Evolutionary conservation across 192 early-diverging fungal species (phyloP).

Genomic region (Backusella liffmaniae): DNA sequence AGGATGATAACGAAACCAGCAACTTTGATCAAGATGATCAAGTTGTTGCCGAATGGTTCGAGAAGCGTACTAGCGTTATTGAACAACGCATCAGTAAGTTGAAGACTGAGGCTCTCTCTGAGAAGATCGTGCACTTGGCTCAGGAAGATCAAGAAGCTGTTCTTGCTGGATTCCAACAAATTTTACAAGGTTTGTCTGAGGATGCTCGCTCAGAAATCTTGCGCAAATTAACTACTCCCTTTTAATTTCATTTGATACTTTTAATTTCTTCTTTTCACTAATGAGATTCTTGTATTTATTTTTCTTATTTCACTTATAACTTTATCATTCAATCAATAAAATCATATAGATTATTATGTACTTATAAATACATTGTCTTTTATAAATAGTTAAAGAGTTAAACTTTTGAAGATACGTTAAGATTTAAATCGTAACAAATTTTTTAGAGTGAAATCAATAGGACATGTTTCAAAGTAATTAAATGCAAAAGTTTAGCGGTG

Average conservation of each 20-base stretch:
- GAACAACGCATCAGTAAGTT: constrained; percentile 37
- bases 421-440: too few relatives aligned
- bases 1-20: constrained; percentile 47
- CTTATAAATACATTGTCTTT: background rate
- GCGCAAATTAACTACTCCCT: constrained; percentile 15
- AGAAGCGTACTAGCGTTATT: constrained; percentile 38
- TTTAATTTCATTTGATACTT: constrained; percentile 16
- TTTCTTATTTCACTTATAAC: background rate
- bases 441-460: too few relatives aligned
- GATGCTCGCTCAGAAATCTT: constrained; percentile 30
- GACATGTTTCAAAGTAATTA: background rate
- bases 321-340: constrained; percentile 3
- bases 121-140: constrained; percentile 26
- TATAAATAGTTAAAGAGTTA: too few relatives aligned
- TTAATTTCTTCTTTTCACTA: background rate
- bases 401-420: too few relatives aligned
- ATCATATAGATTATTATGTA: constrained; percentile 7
- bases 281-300: constrained; percentile 9
- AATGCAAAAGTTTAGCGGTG: background rate
- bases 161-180: constrained; percentile 33
- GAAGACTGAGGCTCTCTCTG: constrained; percentile 26
- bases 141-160: constrained; percentile 36
- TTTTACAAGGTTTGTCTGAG: constrained; percentile 29
- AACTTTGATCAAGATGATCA: constrained; percentile 61
- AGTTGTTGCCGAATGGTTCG: constrained; percentile 61